Percentiles rank a stretch among this genome's conserved stretches.
Evolutionary conservation across 169 alveolate genomes (phyloP).

Genomic region (Toxoplasma gondii): DNA sequence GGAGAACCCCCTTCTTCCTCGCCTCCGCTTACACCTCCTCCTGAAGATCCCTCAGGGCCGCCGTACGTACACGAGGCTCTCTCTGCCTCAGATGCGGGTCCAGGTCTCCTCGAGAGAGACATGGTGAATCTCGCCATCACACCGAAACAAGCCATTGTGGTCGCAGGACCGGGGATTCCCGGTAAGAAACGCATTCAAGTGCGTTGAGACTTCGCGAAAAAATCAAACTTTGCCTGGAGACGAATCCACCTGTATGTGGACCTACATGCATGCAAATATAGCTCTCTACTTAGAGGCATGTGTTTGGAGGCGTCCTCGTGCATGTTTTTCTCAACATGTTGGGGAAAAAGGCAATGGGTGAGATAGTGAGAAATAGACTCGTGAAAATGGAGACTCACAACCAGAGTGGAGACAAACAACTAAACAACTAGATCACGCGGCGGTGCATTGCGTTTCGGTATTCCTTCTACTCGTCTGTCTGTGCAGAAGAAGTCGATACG

Average conservation of each 20-base stretch:
- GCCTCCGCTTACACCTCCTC: not conserved
- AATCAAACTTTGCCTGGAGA: not conserved
- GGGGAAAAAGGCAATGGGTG: too few relatives aligned
- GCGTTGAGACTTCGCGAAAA: not conserved
- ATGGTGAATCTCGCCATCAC: slow-evolving; percentile 41
- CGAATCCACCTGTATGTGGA: not conserved
- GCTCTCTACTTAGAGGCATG: not conserved
- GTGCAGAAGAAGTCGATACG: too few relatives aligned
- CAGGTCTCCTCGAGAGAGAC: slow-evolving; percentile 34
- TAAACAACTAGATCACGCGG: too few relatives aligned
- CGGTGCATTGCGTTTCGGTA: too few relatives aligned
- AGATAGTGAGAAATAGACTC: too few relatives aligned
- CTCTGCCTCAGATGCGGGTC: slow-evolving; percentile 42
- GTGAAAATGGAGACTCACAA: too few relatives aligned
- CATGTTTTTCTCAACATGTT: too few relatives aligned
- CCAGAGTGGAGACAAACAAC: too few relatives aligned
- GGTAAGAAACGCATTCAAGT: not conserved
- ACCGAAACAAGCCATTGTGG: slow-evolving; percentile 60
- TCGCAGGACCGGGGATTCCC: slow-evolving; percentile 57
- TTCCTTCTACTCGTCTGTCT: too few relatives aligned
- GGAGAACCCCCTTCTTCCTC: too few relatives aligned
- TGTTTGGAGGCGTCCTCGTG: too few relatives aligned
- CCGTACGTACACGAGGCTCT: not conserved
- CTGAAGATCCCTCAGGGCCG: not conserved
- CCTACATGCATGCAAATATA: not conserved